These are phyloP conservation scores for Fusarium proliferatum DNA, from an alignment of 2,329 filamentous ascomycete genomes.

Conservation along the genomic window DNA sequence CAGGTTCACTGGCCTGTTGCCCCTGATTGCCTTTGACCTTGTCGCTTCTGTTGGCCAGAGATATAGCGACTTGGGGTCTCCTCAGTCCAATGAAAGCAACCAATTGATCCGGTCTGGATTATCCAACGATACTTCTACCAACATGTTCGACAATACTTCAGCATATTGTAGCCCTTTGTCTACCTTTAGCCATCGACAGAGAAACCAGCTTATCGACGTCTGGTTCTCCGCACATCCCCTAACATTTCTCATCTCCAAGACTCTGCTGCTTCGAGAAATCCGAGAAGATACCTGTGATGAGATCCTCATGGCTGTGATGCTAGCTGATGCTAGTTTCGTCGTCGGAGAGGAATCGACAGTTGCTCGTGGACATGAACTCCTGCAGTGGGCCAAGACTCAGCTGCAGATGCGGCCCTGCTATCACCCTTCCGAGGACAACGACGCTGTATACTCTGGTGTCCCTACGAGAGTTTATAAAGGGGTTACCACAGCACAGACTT, in stretches of 20 bases:
- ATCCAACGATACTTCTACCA: slow-evolving; percentile 42
- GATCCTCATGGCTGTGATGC: slow-evolving; percentile 52
- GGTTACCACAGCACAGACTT: slow-evolving; percentile 49
- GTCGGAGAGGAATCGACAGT: slow-evolving; percentile 45
- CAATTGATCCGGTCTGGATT: slow-evolving; percentile 46
- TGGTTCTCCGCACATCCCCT: slow-evolving; percentile 56
- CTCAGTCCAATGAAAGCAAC: slow-evolving; percentile 43
- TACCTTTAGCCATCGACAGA: slow-evolving; percentile 48
- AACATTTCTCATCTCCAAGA: slow-evolving; percentile 55
- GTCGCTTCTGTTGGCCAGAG: slow-evolving; percentile 46
- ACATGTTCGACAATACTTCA: slow-evolving; percentile 48
- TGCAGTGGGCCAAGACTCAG: slow-evolving; percentile 50
- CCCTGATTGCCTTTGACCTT: slow-evolving; percentile 47
- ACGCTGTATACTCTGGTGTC: slow-evolving; percentile 42
- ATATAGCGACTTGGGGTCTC: slow-evolving; percentile 47
- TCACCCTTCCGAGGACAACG: slow-evolving; percentile 32
- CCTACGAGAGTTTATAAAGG: slow-evolving; percentile 49
- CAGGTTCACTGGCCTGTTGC: slow-evolving; percentile 44
- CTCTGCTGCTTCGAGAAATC: slow-evolving; percentile 52
- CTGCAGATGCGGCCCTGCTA: slow-evolving; percentile 45
- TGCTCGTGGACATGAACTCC: slow-evolving; percentile 47
- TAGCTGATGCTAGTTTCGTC: slow-evolving; percentile 53
- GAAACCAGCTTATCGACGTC: slow-evolving; percentile 53
- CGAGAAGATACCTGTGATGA: slow-evolving; percentile 54
- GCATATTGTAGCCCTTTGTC: slow-evolving; percentile 43